Evolutionary conservation across 257 asterid species (phyloP), one percentile per base, ranked within the genome.

Genomic region (Solanum corneliomulleri): DNA sequence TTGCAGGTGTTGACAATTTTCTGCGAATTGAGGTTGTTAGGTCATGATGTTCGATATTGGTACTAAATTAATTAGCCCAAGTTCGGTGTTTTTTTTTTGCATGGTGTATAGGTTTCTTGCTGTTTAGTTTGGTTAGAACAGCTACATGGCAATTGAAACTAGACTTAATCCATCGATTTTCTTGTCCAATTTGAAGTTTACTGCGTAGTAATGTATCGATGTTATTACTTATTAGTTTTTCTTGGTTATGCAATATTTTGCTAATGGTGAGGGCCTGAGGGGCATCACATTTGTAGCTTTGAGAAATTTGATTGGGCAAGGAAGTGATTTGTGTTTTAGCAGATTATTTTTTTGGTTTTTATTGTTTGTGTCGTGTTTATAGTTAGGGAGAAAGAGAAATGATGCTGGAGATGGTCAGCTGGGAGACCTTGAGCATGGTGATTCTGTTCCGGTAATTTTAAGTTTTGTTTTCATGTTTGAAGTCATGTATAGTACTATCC

Each of bases 371-470:
- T 29, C 29, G 37, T 12, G 13, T 64, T 29, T 35, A 90, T 89
- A 95, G 98, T 92, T 84, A 8, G 94, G 94, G 84, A 81, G 93
- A 90, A 91, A 90, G 87, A 89, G 86, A 80, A 82, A 89, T 86
- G 92, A 74, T 83, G 87, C 66, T 13, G 94, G 90, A 82, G 89
- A 89, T 90, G 92, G 90, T 87, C 91, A 92, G 93, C 88, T 86
- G 72, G 88, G 94, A 72, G 98, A 95, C 92, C 95, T 94, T 86
- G 97, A 94, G 89, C 92, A 89, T 64, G 98, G 98, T 16, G 96
- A 92, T 86, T 94, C 93, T 11, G 72, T 91, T 81, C 95, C 92
- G 92, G 98, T 95, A 92, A 91, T 58, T 47, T 62, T 62, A 78
- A 44, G 5, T 52, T 87, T 86, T 25, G 31, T 85, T 77, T 8